These are phyloP conservation scores for Crithidia sp. DNA, from an alignment of 208 protist genomes.

Conservation along the genomic window DNA sequence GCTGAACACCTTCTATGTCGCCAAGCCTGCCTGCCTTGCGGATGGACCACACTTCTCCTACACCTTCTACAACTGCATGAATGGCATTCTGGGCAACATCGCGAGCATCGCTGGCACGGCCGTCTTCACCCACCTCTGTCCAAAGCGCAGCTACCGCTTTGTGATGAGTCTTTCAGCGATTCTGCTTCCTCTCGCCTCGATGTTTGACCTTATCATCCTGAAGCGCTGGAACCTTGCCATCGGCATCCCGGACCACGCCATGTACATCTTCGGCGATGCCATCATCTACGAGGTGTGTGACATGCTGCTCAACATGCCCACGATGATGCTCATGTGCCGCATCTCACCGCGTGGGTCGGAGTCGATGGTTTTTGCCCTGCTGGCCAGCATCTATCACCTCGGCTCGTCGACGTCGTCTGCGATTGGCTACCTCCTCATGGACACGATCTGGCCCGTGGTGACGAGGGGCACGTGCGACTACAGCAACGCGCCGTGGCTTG, in stretches of 20 bases:
- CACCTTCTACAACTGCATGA: conserved; percentile 62
- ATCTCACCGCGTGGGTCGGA: conserved; percentile 77
- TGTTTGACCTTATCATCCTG: conserved; percentile 72
- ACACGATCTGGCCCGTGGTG: conserved; percentile 48
- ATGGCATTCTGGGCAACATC: conserved; percentile 39
- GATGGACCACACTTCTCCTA: conserved; percentile 63
- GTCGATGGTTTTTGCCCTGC: conserved; percentile 71
- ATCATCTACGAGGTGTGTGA: conserved; percentile 64
- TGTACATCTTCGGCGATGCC: conserved; percentile 71
- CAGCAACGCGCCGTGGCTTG: conserved; percentile 52
- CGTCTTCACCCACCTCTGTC: conserved; percentile 62
- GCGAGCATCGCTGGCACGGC: conserved; percentile 45
- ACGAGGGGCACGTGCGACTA: conserved; percentile 64
- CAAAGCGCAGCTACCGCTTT: conserved; percentile 48
- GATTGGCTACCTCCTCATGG: conserved; percentile 58
- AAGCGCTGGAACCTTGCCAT: conserved; percentile 67
- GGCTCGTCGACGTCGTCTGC: conserved; percentile 41
- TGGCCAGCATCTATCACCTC: conserved; percentile 76
- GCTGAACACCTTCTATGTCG: conserved; percentile 57
- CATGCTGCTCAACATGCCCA: conserved; percentile 72
- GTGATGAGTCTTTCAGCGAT: conserved; percentile 58
- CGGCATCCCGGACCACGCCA: conserved; percentile 53
- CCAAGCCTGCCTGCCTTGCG: conserved; percentile 40
- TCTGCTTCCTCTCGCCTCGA: conserved; percentile 43
- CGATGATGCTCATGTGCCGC: conserved; percentile 71